These are phyloP conservation scores for Aspergillus ellipticus DNA, from an alignment of 495 filamentous ascomycete species.

Conservation along the genomic window DNA sequence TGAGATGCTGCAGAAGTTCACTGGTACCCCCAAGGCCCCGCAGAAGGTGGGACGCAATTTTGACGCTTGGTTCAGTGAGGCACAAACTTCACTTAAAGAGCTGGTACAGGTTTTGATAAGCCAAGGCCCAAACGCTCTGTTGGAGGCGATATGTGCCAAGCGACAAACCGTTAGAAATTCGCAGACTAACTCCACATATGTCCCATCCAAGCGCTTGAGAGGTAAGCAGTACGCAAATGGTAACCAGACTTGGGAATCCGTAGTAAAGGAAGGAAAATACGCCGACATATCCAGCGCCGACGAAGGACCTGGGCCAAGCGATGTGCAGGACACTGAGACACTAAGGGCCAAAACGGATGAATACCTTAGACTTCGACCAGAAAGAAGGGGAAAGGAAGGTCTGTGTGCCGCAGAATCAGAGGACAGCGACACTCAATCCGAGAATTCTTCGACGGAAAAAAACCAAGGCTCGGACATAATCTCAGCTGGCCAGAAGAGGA, in stretches of 20 bases:
- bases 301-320: conserved; percentile 2
- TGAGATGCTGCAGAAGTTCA: conserved; percentile 46
- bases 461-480: not conserved
- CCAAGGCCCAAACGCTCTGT: conserved; percentile 23
- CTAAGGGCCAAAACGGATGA: not conserved
- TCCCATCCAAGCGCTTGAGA: conserved; percentile 32
- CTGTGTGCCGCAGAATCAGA: not conserved
- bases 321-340: not conserved
- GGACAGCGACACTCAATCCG: not conserved
- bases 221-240: conserved; percentile 20
- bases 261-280: conserved; percentile 5
- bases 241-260: not conserved
- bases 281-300: conserved; percentile 17
- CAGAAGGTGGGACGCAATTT: conserved; percentile 42
- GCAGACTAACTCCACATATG: conserved; percentile 21
- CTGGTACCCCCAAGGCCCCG: conserved; percentile 44
- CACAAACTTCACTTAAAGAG: conserved; percentile 34
- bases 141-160: conserved; percentile 24
- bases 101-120: conserved; percentile 36
- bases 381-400: not conserved
- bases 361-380: not conserved
- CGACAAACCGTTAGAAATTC: conserved; percentile 17
- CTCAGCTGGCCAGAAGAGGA: not conserved
- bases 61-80: conserved; percentile 51
- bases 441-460: not conserved